Evolutionary conservation across 495 filamentous ascomycete genomes (phyloP).

Genomic region (Penicillium cataractarum): DNA sequence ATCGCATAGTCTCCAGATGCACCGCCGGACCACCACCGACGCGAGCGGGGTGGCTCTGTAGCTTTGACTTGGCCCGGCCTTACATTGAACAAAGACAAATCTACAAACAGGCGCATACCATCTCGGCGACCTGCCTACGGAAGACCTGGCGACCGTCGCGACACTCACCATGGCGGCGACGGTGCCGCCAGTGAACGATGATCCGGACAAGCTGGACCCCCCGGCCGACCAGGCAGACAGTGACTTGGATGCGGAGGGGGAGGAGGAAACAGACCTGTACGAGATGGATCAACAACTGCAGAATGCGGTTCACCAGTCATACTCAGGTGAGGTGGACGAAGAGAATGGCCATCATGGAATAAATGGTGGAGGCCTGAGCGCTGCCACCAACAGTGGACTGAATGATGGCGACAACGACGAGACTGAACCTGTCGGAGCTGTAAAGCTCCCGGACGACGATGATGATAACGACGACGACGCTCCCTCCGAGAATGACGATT

Average conservation of each 20-base stretch:
- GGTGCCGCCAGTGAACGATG: conserved; percentile 48
- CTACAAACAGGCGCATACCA: conserved; percentile 14
- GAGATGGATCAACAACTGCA: conserved; percentile 51
- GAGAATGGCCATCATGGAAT: conserved; percentile 42
- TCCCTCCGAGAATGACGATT: conserved; percentile 47
- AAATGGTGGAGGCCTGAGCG: conserved; percentile 35
- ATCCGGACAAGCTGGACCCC: conserved; percentile 39
- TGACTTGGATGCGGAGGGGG: conserved; percentile 58
- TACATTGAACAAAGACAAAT: conserved; percentile 15
- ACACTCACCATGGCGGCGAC: conserved; percentile 54
- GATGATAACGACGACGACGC: conserved; percentile 26
- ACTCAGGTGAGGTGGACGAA: conserved; percentile 52
- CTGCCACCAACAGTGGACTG: conserved; percentile 35
- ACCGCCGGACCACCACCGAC: conserved; percentile 32
- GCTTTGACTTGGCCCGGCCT: conserved; percentile 20
- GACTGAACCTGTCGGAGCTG: conserved; percentile 71
- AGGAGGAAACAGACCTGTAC: conserved; percentile 52
- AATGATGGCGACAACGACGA: conserved; percentile 50
- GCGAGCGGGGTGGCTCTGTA: conserved; percentile 38
- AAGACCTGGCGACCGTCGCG: conserved; percentile 52
- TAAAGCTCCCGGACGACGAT: conserved; percentile 65
- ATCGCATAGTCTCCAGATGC: conserved; percentile 28
- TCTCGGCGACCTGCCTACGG: conserved; percentile 9
- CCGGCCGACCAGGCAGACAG: conserved; percentile 45
- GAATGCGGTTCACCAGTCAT: conserved; percentile 58